Percentiles rank a stretch among this genome's conserved stretches.
Conservation (phyloP, 1,284 basidiomycete species). For the Tylopilus orsonianus region DNA sequence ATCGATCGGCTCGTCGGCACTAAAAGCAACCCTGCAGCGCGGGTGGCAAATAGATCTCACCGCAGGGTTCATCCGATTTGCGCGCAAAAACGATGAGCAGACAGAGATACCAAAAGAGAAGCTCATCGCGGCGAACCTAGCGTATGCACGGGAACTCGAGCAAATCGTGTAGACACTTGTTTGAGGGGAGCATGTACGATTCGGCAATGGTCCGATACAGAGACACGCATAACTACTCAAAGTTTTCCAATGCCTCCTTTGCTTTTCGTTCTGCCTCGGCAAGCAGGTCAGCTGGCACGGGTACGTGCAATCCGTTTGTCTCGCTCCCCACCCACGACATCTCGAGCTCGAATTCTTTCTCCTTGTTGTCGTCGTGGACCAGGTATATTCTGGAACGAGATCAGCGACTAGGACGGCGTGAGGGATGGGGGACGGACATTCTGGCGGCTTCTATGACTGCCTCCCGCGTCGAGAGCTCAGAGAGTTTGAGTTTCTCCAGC, state of each 20-base stretch:
- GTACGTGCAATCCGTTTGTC: constrained; percentile 76
- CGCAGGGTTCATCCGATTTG: constrained; percentile 59
- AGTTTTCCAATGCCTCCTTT: constrained; percentile 85
- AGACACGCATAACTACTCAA: constrained; percentile 57
- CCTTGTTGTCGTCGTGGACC: constrained; percentile 96
- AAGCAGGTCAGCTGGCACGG: constrained; percentile 83
- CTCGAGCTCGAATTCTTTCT: constrained; percentile 98
- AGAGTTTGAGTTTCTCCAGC: constrained; percentile 90
- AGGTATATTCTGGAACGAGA: constrained; percentile 78
- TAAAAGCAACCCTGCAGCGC: constrained; percentile 45
- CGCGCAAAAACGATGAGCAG: constrained; percentile 72
- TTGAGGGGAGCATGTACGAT: background rate
- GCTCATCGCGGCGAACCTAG: constrained; percentile 71
- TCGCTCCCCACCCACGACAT: constrained; percentile 95
- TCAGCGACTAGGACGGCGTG: constrained; percentile 11
- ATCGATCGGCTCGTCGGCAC: background rate
- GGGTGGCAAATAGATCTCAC: constrained; percentile 73
- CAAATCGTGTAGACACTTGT: constrained; percentile 71
- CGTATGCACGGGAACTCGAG: constrained; percentile 83
- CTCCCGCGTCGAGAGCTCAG: constrained; percentile 76
- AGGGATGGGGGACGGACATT: constrained; percentile 63
- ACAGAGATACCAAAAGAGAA: constrained; percentile 81
- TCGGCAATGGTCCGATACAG: constrained; percentile 3
- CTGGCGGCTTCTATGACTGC: constrained; percentile 93
- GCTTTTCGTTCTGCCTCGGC: constrained; percentile 89